Evolutionary conservation across 148 eudicot species (phyloP), one percentile per base, ranked within the genome.

Genomic region (Bassia scoparia): DNA sequence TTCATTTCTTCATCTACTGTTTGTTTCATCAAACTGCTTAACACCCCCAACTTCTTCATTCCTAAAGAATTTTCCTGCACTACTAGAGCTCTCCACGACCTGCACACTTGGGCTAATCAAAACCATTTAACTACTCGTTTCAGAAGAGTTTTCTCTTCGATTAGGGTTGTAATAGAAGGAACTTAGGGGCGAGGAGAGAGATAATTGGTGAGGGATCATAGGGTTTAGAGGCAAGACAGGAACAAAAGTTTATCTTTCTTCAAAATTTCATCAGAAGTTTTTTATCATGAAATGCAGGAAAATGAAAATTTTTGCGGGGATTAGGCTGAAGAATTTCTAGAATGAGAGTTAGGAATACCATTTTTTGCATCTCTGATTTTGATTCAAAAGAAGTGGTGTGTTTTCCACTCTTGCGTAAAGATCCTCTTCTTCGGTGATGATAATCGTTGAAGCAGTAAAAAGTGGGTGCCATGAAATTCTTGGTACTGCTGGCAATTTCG

Each of bases 171-270:
- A 90, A n/a, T 43, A 87, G 79, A 53, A 89, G 84, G 58, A 74
- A 90, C 54, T 74, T 83, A 46, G 97, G 97, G 97, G 77, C 97
- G 80, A 34, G 93, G 89, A 41, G 93, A 87, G 41, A 87, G 89
- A 75, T 80, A 85, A 78, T 89, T 88, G 3, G 77, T 83, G 26
- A 71, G 66, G 89, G 91, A 74, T 90, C 97, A 76, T 88, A 90
- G 37, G 87, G 84, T 30, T 63, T 59, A 46, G 50, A 56, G 21
- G 21, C 73, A 65, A 17, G 81, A 75, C 77, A 53, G 33, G 69
- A 16, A 54, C 71, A 50, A 67, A 68, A 27, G 27, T 10, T 65
- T 75, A 21, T 71, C 67, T 14, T 77, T 81, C 18, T 55, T 77
- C 50, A 46, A 50, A 50, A 78, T 68, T 65, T 65, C 63, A 23